phyloP scores from a whole-genome alignment of 257 asterid species.

The Scutellaria baicalensis region DNA sequence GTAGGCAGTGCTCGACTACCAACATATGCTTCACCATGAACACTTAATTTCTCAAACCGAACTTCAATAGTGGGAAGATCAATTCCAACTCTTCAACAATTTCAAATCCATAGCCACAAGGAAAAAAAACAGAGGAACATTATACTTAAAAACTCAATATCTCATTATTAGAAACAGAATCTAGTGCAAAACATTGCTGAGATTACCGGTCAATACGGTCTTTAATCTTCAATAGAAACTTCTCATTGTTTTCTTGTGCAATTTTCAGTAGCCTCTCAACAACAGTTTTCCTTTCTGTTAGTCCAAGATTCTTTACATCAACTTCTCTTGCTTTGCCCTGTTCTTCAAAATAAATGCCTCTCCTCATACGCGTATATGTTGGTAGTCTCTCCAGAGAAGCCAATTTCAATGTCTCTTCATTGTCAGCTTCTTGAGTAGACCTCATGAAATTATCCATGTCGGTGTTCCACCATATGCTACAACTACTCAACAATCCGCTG shows the following conservation, averaged over 20 bases:
- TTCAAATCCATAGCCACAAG: background rate
- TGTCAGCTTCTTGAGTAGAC: slow-evolving; percentile 31
- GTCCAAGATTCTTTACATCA: slow-evolving; percentile 33
- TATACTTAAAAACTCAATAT: background rate
- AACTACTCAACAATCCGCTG: background rate
- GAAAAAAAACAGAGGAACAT: background rate
- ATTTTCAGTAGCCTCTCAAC: slow-evolving; percentile 32
- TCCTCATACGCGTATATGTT: slow-evolving; percentile 37
- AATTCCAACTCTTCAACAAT: slow-evolving; percentile 33
- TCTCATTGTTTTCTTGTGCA: slow-evolving; percentile 45
- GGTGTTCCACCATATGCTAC: slow-evolving; percentile 36
- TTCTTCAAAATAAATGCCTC: slow-evolving; percentile 30
- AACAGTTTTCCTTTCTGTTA: slow-evolving; percentile 25
- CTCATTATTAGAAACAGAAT: background rate
- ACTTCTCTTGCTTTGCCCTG: slow-evolving; percentile 31
- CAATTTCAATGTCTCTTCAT: slow-evolving; percentile 57
- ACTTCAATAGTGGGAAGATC: slow-evolving; percentile 47
- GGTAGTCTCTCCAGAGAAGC: slow-evolving; percentile 53
- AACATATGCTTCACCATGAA: slow-evolving; percentile 41
- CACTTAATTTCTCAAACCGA: slow-evolving; percentile 37
- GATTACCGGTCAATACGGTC: slow-evolving; percentile 35
- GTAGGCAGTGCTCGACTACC: slow-evolving; percentile 49
- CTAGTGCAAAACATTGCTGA: no score
- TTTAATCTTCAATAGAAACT: slow-evolving; percentile 42
- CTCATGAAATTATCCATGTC: slow-evolving; percentile 31